These are phyloP conservation scores for Flaveria sonorensis DNA, from an alignment of 129 eudicot species.

Conservation along the genomic window DNA sequence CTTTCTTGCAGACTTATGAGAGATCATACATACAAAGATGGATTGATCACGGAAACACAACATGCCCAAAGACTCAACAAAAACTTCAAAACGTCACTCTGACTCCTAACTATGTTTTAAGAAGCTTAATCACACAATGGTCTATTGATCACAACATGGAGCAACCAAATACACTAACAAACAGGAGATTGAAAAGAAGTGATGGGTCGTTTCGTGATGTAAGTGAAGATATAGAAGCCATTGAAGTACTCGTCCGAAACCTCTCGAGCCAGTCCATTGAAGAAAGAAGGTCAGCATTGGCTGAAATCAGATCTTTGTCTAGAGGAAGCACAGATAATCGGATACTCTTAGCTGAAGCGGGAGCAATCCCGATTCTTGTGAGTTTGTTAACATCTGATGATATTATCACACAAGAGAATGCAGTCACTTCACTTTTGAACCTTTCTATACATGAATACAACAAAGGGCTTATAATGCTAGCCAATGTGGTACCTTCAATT, in stretches of 20 bases:
- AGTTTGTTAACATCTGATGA: slow-evolving; percentile 67
- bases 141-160: slow-evolving; percentile 58
- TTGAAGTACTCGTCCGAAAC: slow-evolving; percentile 67
- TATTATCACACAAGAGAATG: slow-evolving; percentile 63
- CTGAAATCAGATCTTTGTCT: slow-evolving; percentile 81
- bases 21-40: slow-evolving; percentile 90
- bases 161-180: slow-evolving; percentile 56
- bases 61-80: slow-evolving; percentile 96
- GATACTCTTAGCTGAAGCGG: slow-evolving; percentile 78
- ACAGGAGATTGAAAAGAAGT: slow-evolving; percentile 64
- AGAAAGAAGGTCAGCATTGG: slow-evolving; percentile 63
- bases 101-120: slow-evolving; percentile 69
- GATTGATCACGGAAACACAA: slow-evolving; percentile 77
- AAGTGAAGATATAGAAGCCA: slow-evolving; percentile 75
- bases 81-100: slow-evolving; percentile 62
- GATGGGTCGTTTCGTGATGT: slow-evolving; percentile 93
- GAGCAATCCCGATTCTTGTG: slow-evolving; percentile 81
- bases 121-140: slow-evolving; percentile 76
- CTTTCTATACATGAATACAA: slow-evolving; percentile 77
- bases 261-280: slow-evolving; percentile 64
- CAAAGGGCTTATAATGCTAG: slow-evolving; percentile 80
- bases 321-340: slow-evolving; percentile 92
- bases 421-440: slow-evolving; percentile 77
- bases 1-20: slow-evolving; percentile 72
- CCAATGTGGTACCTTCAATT: slow-evolving; percentile 73